Evolutionary conservation across 2,329 filamentous ascomycete species (phyloP).

Genomic region (Pestalotiopsis sp.): DNA sequence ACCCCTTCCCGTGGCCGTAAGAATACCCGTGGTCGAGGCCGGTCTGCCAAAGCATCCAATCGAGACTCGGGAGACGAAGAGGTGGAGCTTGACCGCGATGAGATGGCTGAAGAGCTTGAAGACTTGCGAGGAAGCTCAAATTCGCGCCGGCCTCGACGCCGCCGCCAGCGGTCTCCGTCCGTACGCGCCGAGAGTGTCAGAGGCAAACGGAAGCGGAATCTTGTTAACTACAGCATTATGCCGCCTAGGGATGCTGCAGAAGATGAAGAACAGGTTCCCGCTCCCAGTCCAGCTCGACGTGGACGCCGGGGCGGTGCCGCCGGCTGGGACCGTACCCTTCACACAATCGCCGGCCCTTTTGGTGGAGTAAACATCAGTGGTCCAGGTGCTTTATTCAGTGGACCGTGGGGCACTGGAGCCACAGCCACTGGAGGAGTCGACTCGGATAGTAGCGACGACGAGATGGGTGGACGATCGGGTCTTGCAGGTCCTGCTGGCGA

Average conservation of each 20-base stretch:
- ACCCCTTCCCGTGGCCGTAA: constrained; percentile 53
- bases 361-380: constrained; percentile 72
- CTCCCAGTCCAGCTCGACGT: constrained; percentile 69
- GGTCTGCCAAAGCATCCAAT: constrained; percentile 50
- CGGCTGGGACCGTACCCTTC: constrained; percentile 77
- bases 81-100: constrained; percentile 62
- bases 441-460: constrained; percentile 96
- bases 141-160: constrained; percentile 50
- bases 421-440: constrained; percentile 70
- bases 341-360: constrained; percentile 91
- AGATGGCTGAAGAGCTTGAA: constrained; percentile 67
- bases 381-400: constrained; percentile 70
- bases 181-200: constrained; percentile 54
- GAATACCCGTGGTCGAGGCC: constrained; percentile 37
- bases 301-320: constrained; percentile 63
- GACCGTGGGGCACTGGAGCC: constrained; percentile 71
- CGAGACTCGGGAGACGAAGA: constrained; percentile 57
- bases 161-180: constrained; percentile 42
- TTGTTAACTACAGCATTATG: constrained; percentile 85
- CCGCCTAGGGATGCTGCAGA: constrained; percentile 70
- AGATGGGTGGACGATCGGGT: constrained; percentile 67
- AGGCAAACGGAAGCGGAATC: constrained; percentile 60
- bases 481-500: constrained; percentile 49
- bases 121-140: constrained; percentile 61
- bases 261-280: constrained; percentile 72